Base-by-base conservation (phyloP, 202 grass and related monocot genomes). In the Schoenoplectus triqueter region DNA sequence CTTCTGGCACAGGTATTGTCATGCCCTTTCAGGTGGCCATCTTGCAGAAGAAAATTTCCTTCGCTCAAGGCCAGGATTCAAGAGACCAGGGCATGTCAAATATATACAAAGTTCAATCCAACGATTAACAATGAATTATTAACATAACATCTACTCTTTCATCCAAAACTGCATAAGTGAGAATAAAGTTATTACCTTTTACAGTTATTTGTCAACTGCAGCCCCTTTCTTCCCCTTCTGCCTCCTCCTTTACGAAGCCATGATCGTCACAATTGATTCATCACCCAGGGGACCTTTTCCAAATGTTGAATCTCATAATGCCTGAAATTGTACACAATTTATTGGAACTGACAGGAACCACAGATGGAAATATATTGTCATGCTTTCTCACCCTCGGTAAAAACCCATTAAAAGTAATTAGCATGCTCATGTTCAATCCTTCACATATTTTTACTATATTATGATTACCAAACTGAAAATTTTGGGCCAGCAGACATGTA, bases 211-310 rank as follows among this genome's bases (percentile, higher is more conserved):
- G 81, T 98, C 91, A 74, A 95, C 73, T 13, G 95, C 89, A 51
- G 91, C 91, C 73, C 92, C 88, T 83, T 92, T 92, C 41, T 81
- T 60, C 66, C 48, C 65, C 67, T 65, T 72, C 47, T 89, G 85
- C 77, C 55, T 64, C 54, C 85, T 89, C 13, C 78, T 52, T 89
- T 68, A 78, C 4, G 31, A 69, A 87, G 87, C 14, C 57, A 94
- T 84, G 90, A 97, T 97, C 82, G 92, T 88, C 56, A 97, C 87
- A 66, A 90, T 91, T 52, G 89, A 87, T 94, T 97, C 94, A 84
- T 92, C 67, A 60, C 80, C 80, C 62, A 97, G 90, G 44, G 89
- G 90, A 22, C 88, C 81, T 39, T 87, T 84, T 45, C 74, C 22
- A 91, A 81, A 89, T 55, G 89, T 91, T 57, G 94, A 94, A 31